A percentile compares a stretch with the other conserved stretches of the same genome.
Conservation (phyloP, 305 asterid genomes). For the Fraxinus floribunda region DNA sequence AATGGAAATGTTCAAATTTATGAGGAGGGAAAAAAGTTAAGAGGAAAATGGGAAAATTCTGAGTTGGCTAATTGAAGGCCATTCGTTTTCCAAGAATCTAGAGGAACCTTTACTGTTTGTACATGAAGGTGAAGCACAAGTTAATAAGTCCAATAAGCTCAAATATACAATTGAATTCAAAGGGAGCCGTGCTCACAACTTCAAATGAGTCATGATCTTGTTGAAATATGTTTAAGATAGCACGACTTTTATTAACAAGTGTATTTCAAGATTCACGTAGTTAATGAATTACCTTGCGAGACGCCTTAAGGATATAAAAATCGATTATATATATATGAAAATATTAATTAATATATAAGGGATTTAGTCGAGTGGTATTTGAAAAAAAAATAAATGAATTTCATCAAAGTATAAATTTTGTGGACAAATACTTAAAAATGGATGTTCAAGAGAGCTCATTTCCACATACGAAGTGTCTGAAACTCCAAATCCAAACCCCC, state of each 20-base stretch:
- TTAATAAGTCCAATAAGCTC: too few species aligned
- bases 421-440: neutral
- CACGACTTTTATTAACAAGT: neutral
- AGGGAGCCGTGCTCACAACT: neutral
- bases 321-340: too few species aligned
- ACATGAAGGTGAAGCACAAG: neutral
- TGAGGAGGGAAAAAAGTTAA: slow-evolving; percentile 41
- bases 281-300: neutral
- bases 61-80: slow-evolving; percentile 65
- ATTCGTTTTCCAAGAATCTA: slow-evolving; percentile 48
- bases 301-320: too few species aligned
- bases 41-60: slow-evolving; percentile 26
- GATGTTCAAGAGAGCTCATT: neutral
- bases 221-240: neutral
- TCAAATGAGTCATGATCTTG: neutral
- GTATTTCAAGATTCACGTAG: neutral
- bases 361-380: neutral
- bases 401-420: neutral
- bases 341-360: neutral
- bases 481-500: neutral
- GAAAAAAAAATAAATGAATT: neutral
- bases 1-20: slow-evolving; percentile 25
- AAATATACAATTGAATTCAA: neutral
- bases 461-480: neutral
- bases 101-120: slow-evolving; percentile 2